phyloP scores from a whole-genome alignment of 1,284 basidiomycete species.

The Laetiporus sulphureus region DNA sequence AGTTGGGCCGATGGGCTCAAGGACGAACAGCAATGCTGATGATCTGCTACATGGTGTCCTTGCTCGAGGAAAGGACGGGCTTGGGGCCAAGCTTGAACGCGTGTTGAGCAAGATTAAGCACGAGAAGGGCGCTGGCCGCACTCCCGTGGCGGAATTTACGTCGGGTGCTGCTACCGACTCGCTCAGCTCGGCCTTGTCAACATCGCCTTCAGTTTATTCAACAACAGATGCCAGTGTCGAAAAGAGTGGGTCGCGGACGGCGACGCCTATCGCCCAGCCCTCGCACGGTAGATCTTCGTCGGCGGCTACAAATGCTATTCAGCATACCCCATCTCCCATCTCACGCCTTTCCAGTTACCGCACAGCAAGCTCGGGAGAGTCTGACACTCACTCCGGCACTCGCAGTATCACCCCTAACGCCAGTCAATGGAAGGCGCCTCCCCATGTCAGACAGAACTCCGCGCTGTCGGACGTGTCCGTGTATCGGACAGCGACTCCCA shows the following conservation, averaged over 20 bases:
- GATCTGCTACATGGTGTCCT: constrained; percentile 66
- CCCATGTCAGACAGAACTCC: constrained; percentile 48
- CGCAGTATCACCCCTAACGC: constrained; percentile 20
- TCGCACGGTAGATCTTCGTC: constrained; percentile 13
- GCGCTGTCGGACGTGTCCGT: constrained; percentile 54
- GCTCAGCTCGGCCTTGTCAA: constrained; percentile 30
- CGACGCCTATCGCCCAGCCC: constrained; percentile 21
- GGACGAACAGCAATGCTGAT: constrained; percentile 30
- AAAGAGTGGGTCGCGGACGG: constrained; percentile 16
- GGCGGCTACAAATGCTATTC: constrained; percentile 24
- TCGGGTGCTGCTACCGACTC: constrained; percentile 19
- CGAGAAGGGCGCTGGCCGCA: constrained; percentile 26
- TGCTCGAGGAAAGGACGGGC: constrained; percentile 43
- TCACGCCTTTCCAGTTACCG: constrained; percentile 24
- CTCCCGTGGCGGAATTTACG: constrained; percentile 14
- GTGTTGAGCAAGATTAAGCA: constrained; percentile 74
- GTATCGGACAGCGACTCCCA: constrained; percentile 42
- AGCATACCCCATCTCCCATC: constrained; percentile 17
- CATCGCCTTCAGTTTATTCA: constrained; percentile 53
- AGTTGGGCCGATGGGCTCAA: constrained; percentile 21
- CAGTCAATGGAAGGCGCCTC: constrained; percentile 10
- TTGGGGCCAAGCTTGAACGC: constrained; percentile 72
- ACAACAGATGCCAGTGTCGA: constrained; percentile 31
- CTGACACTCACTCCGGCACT: constrained; percentile 15
- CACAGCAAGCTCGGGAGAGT: constrained; percentile 24